Evolutionary conservation across 805 yeast species (phyloP).

Genomic region (Metschnikowia proteae): DNA sequence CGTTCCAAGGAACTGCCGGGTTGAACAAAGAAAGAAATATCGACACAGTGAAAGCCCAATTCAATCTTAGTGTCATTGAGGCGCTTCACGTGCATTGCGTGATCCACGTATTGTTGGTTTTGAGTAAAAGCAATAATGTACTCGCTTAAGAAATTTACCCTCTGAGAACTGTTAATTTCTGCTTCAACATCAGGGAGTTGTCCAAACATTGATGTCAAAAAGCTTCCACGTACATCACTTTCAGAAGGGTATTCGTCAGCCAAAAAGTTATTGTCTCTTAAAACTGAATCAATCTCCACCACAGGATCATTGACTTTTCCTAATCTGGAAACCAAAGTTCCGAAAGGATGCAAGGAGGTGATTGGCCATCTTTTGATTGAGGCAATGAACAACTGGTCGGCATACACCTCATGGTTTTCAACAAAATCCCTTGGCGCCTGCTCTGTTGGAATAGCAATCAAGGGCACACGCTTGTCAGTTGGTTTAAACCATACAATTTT

Average conservation of each 20-base stretch:
- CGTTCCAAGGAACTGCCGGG: slow-evolving; percentile 78
- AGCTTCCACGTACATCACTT: slow-evolving; percentile 18
- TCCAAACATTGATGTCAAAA: slow-evolving; percentile 15
- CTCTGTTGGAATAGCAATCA: slow-evolving; percentile 97
- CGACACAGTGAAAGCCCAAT: slow-evolving; percentile 82
- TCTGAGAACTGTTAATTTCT: slow-evolving; percentile 31
- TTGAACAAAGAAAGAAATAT: slow-evolving; percentile 66
- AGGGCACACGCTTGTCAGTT: slow-evolving; percentile 94
- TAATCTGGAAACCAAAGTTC: slow-evolving; percentile 81
- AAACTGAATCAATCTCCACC: slow-evolving; percentile 82
- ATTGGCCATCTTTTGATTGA: slow-evolving; percentile 99
- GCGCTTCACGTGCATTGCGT: slow-evolving; percentile 76
- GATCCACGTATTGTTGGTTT: slow-evolving; percentile 59
- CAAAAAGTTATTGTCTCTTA: slow-evolving; percentile 80
- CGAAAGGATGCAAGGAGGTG: slow-evolving; percentile 96
- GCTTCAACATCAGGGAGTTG: slow-evolving; percentile 42
- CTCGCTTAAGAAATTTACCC: slow-evolving; percentile 56
- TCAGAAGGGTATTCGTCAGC: slow-evolving; percentile 73
- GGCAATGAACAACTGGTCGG: slow-evolving; percentile 83
- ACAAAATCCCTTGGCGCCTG: slow-evolving; percentile 96
- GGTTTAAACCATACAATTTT: slow-evolving; percentile 99
- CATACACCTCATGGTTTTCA: slow-evolving; percentile 81
- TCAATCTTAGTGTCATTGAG: slow-evolving; percentile 60
- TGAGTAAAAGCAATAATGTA: slow-evolving; percentile 63
- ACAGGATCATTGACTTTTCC: slow-evolving; percentile 74